These are phyloP conservation scores for Kwoniella sp. DNA, from an alignment of 768 basidiomycete species.

Conservation along the genomic window DNA sequence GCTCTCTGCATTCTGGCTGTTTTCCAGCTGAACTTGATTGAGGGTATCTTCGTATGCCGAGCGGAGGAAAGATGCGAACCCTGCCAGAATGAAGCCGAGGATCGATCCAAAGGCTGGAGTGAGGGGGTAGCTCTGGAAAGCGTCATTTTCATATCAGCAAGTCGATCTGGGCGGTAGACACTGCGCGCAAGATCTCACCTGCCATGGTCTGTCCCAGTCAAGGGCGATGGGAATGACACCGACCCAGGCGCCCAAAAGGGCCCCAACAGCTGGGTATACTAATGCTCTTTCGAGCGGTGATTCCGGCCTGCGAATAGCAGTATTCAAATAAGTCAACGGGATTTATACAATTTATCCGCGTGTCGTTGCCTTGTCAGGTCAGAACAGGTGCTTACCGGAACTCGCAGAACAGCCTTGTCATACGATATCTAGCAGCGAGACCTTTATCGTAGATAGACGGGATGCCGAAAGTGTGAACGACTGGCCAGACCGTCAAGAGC, in stretches of 20 bases:
- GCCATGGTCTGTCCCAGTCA: constrained; percentile 98
- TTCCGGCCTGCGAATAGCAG: constrained; percentile 52
- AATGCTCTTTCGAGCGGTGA: constrained; percentile 75
- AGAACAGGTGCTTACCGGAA: constrained; percentile 63
- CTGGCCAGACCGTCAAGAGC: constrained; percentile 66
- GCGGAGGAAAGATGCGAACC: constrained; percentile 28
- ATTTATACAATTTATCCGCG: too few species aligned
- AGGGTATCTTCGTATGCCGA: constrained; percentile 25
- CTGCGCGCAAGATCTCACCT: too few species aligned
- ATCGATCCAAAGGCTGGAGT: constrained; percentile 37
- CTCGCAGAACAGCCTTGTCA: constrained; percentile 79
- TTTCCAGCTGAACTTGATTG: constrained; percentile 3
- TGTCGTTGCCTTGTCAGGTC: constrained; percentile 53
- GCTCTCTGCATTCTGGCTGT: neutral
- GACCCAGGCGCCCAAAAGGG: constrained; percentile 74
- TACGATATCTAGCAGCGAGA: constrained; percentile 65
- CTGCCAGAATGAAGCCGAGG: constrained; percentile 43
- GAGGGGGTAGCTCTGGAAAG: constrained; percentile 43
- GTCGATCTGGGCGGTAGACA: neutral
- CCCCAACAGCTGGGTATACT: constrained; percentile 75
- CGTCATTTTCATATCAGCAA: neutral
- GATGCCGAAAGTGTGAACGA: constrained; percentile 69
- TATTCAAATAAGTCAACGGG: too few species aligned
- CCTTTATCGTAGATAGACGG: constrained; percentile 61
- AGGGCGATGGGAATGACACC: constrained; percentile 83